phyloP scores from a whole-genome alignment of 371 early-diverging fungal species.

The Saksenaea oblongispora region DNA sequence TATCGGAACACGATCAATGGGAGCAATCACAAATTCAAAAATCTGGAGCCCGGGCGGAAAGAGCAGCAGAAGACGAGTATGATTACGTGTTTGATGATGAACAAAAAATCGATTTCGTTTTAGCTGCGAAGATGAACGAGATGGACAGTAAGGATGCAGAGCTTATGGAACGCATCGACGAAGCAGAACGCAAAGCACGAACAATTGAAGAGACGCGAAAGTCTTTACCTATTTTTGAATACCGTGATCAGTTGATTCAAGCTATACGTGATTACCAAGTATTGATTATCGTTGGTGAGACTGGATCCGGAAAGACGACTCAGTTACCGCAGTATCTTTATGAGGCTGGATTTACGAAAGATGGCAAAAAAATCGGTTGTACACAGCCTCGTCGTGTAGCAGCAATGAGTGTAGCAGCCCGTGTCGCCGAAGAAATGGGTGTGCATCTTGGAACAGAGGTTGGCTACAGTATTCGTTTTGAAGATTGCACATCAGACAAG shows the following conservation, averaged over 20 bases:
- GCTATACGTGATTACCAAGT: conserved; percentile 88
- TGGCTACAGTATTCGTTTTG: conserved; percentile 98
- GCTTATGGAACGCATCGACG: conserved; percentile 62
- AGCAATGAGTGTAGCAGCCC: conserved; percentile 98
- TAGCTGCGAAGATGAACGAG: conserved; percentile 71
- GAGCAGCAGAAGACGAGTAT: conserved; percentile 64
- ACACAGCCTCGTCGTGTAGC: conserved; percentile 99
- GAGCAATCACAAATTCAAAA: conserved; percentile 84
- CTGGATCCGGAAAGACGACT: conserved; percentile 99
- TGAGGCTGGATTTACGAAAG: conserved; percentile 92
- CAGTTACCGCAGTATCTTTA: conserved; percentile 98
- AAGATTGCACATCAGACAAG: conserved; percentile 95
- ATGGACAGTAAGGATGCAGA: conserved; percentile 59
- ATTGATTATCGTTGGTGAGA: conserved; percentile 95
- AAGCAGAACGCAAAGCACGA: conserved; percentile 70
- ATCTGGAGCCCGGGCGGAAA: conserved; percentile 50
- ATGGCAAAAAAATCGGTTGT: conserved; percentile 92
- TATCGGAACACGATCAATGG: conserved; percentile 95
- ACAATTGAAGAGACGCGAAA: conserved; percentile 88
- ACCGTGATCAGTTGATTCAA: conserved; percentile 77
- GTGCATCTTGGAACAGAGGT: conserved; percentile 93
- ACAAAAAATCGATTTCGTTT: conserved; percentile 90
- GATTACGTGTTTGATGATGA: conserved; percentile 95
- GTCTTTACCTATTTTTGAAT: conserved; percentile 90
- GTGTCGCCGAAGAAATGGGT: conserved; percentile 96